Base-by-base conservation (phyloP, 768 basidiomycete species). In the Boletus speciosus region DNA sequence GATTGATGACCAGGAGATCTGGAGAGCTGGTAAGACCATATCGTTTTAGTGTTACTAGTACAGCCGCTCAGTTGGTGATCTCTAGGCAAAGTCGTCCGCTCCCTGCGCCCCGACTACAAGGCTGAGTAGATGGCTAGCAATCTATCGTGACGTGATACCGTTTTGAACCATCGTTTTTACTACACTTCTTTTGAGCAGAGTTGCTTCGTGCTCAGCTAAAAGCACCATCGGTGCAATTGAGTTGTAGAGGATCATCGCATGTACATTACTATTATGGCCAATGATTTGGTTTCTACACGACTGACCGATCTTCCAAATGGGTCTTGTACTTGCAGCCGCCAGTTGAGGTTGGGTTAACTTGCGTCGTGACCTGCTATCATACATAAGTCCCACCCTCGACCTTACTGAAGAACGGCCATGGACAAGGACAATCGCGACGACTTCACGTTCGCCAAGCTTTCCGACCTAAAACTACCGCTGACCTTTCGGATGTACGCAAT, bases 1-100 rank as follows among this genome's bases (percentile, higher is more conserved):
- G 73, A 98, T 99, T 66, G 86, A 98, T 76, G 85, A 93, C 74
- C 96, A 98, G 76, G 96, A 98, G 80, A 98, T 98, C 73, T 98
- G 96, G 96, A 79, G 93, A 56, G 95, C 96, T 59, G 94, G 87
- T 83, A 68, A 56, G 81, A 73, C 14, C 21, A 42, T 38, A 12
- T 61, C 7, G 4, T 43, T 27, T 47, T 21, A 7, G 7, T n/a
- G 6, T 23, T n/a, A 60, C n/a, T 25, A 4, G 11, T 54, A 23
- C 47, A 36, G 29, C 51, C 4, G n/a, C 57, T 67, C 21, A 66
- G 0, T 19, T 27, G 21, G 29, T 25, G 23, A 36, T 42, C 2
- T 47, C 16, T 38, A 81, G 87, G 94, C 76, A 94, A 96, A 81
- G 83, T 83, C 56, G 95, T 98, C 49, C 88, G 95, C 56, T 87